Evolutionary conservation across 2,329 filamentous ascomycete genomes (phyloP), one percentile per base, ranked within the genome.

Genomic region (Fusarium tjaetaba): DNA sequence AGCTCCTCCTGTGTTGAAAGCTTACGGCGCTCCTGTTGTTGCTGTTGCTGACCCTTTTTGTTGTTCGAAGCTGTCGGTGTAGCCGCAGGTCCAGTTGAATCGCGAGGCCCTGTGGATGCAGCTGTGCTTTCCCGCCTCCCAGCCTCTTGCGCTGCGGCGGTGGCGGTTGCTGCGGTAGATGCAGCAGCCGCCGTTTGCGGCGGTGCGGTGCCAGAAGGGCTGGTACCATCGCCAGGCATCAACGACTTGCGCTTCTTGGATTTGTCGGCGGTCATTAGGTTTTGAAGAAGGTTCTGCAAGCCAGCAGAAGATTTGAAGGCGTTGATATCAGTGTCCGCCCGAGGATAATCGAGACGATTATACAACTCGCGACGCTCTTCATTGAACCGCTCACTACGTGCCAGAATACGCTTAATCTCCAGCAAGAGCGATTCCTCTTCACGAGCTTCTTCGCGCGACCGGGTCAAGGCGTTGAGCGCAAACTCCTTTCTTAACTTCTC

Each of bases 391-490:
- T 96, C 93, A 73, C 95, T 94, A 68, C 95, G 91, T 71, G 93
- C 92, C 78, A 97, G 90, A 74, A 99, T 98, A 67, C 96, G 92
- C 79, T 97, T 95, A 62, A 99, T 90, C 80, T 99, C 96, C 66
- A 96, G 88, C 24, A 99, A 88, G 6, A 99, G 85, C 39, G 94
- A 92, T 77, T 97, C 93, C 83, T 99, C 96, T 81, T 99, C 96
- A 71, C 94, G 91, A 32, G 96, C 93, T 82, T 99, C 96, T 72
- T 97, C 94, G 71, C 91, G 92, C 14, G 92, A 93, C 45, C 96
- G 90, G 53, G 91, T 90, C 73, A 98, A 88, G 52, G 95, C 90
- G 56, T 92, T 91, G 72, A 93, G 89, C 7, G 95, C 96, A 78
- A 97, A 93, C 65, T 93, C 90, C 84, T 98, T 99, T 71, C 96